These are phyloP conservation scores for Trichosporon coremiiforme DNA, from an alignment of 1,284 basidiomycete genomes.

Conservation along the genomic window DNA sequence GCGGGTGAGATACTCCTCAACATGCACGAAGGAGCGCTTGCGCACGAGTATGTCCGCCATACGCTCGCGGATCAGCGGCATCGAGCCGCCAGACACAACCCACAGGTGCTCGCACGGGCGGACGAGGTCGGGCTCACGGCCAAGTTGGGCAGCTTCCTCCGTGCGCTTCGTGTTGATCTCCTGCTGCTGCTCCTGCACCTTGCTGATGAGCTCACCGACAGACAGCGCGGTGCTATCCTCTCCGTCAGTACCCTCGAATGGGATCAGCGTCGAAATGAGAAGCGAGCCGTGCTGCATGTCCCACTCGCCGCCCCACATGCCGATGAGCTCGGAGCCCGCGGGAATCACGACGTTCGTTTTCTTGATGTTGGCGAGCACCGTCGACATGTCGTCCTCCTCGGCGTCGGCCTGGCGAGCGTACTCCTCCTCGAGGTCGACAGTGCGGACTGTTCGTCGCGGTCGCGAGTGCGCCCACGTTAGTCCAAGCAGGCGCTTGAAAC, in stretches of 20 bases:
- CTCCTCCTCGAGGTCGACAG: constrained; percentile 53
- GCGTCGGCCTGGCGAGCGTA: constrained; percentile 41
- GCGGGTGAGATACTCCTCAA: constrained; percentile 56
- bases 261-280: constrained; percentile 54
- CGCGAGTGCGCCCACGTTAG: constrained; percentile 54
- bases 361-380: constrained; percentile 51
- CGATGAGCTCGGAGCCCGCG: constrained; percentile 52
- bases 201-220: constrained; percentile 55
- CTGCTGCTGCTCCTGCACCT: constrained; percentile 45
- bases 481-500: constrained; percentile 51
- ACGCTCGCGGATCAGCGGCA: constrained; percentile 52
- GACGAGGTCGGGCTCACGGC: constrained; percentile 36
- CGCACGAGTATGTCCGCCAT: constrained; percentile 53
- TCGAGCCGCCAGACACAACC: constrained; percentile 52
- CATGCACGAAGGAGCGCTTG: constrained; percentile 53
- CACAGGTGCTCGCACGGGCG: constrained; percentile 55
- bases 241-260: constrained; percentile 56
- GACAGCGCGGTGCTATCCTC: constrained; percentile 53
- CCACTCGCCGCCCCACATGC: constrained; percentile 57
- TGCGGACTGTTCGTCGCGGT: constrained; percentile 44
- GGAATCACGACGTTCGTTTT: constrained; percentile 53
- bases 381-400: constrained; percentile 48
- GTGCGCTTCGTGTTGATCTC: constrained; percentile 44
- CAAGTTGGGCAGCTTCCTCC: constrained; percentile 27
- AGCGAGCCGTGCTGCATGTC: constrained; percentile 54